Conservation (phyloP, 192 early-diverging fungal genomes). For the Chytriomyces sp. region DNA sequence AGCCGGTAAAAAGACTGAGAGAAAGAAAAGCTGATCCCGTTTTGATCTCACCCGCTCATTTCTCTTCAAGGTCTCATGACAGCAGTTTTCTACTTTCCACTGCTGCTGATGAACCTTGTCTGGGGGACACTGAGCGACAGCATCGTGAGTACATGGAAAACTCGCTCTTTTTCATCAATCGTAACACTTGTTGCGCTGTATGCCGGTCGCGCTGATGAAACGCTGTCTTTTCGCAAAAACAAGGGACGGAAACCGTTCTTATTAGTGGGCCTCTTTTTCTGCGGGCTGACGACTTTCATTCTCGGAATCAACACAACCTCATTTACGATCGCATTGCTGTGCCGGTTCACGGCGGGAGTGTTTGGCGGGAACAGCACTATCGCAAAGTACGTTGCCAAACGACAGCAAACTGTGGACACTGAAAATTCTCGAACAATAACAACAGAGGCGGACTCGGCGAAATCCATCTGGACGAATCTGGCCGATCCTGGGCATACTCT, state of each 20-base stretch:
- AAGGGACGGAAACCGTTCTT: conserved; percentile 28
- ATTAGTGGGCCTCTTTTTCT: conserved; percentile 11
- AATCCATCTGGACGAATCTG: conserved; percentile 36
- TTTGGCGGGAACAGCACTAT: conserved; percentile 57
- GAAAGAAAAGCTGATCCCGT: not conserved
- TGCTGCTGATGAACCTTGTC: conserved; percentile 54
- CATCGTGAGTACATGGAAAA: conserved; percentile 16
- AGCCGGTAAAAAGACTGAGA: not conserved
- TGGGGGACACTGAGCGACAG: conserved; percentile 55
- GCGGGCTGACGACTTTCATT: conserved; percentile 22
- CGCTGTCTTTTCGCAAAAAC: too few relatives aligned
- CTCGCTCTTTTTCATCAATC: conserved; percentile 4
- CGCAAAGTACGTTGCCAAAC: conserved; percentile 32
- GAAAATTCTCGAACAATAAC: too few relatives aligned
- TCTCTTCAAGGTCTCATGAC: conserved; percentile 45
- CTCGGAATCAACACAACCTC: conserved; percentile 27
- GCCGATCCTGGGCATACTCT: conserved; percentile 51
- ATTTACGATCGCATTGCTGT: conserved; percentile 36
- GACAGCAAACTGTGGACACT: too few relatives aligned
- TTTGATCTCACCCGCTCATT: not conserved
- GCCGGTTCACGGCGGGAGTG: conserved; percentile 51
- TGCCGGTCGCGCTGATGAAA: not conserved
- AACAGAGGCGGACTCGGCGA: conserved; percentile 47
- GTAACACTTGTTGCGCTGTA: not conserved
- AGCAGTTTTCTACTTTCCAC: conserved; percentile 53